phyloP scores from a whole-genome alignment of 139 green algal genomes.

The Tetraselmis chui region DNA sequence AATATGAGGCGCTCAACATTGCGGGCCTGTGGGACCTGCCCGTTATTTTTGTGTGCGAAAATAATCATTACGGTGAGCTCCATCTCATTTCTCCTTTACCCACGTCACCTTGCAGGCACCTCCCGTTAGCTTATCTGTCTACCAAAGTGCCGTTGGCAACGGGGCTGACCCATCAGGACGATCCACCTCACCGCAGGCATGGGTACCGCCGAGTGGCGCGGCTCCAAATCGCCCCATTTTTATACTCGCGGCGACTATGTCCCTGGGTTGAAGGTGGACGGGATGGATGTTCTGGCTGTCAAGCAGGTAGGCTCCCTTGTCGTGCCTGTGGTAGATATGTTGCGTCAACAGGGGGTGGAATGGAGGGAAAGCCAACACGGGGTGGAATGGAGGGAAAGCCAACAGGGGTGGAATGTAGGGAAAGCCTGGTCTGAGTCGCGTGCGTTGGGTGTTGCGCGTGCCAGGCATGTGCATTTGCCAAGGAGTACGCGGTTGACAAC shows the following conservation, averaged over 20 bases:
- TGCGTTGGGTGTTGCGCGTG: too few species aligned
- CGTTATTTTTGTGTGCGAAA: slow-evolving; percentile 96
- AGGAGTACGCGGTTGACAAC: slow-evolving; percentile 74
- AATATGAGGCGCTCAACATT: slow-evolving; percentile 98
- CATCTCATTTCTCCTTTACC: not conserved
- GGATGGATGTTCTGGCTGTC: slow-evolving; percentile 97
- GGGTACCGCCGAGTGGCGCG: slow-evolving; percentile 88
- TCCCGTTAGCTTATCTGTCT: not conserved
- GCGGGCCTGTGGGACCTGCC: slow-evolving; percentile 92
- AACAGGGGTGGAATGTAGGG: too few species aligned
- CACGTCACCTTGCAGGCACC: too few species aligned
- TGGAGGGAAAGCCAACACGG: too few species aligned
- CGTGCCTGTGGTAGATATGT: not conserved
- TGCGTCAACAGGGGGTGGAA: too few species aligned
- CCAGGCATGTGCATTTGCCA: slow-evolving; percentile 75
- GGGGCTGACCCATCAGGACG: too few species aligned
- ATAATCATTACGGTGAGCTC: slow-evolving; percentile 92
- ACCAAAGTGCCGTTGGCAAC: too few species aligned
- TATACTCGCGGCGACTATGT: slow-evolving; percentile 97
- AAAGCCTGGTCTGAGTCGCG: too few species aligned
- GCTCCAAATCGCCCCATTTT: slow-evolving; percentile 78
- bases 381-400: too few species aligned
- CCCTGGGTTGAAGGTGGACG: slow-evolving; percentile 92
- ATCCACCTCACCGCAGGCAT: slow-evolving; percentile 78
- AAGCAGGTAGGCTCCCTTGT: slow-evolving; percentile 57